phyloP scores from a whole-genome alignment of 2,329 filamentous ascomycete genomes.

The Aspergillus sclerotialis region DNA sequence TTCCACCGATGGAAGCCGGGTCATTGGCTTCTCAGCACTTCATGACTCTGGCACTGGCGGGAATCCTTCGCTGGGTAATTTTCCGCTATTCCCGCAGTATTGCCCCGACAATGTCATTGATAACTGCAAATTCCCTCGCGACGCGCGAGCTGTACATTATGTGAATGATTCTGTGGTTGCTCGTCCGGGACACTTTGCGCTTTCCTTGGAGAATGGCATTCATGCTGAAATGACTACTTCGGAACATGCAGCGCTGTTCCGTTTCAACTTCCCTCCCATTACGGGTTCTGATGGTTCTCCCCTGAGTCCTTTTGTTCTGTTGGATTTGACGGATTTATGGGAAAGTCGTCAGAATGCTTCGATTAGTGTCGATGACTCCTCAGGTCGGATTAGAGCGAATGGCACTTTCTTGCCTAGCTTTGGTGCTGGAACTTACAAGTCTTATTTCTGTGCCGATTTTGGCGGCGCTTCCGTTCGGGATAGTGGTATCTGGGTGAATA shows the following conservation, averaged over 20 bases:
- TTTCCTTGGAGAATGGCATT: constrained; percentile 51
- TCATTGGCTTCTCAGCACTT: constrained; percentile 44
- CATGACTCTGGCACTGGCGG: constrained; percentile 44
- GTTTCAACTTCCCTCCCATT: constrained; percentile 53
- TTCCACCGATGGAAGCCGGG: constrained; percentile 42
- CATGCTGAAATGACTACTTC: constrained; percentile 58
- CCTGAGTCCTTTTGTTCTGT: constrained; percentile 51
- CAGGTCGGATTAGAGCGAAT: constrained; percentile 53
- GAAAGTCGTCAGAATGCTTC: constrained; percentile 53
- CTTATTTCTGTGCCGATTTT: constrained; percentile 62
- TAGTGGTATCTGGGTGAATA: constrained; percentile 56
- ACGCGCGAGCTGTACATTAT: constrained; percentile 42
- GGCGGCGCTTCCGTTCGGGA: constrained; percentile 48
- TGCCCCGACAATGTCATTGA: constrained; percentile 56
- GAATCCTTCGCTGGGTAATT: constrained; percentile 60
- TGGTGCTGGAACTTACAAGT: constrained; percentile 50
- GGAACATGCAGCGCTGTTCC: constrained; percentile 54
- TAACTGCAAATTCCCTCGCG: constrained; percentile 52
- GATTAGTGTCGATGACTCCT: constrained; percentile 45
- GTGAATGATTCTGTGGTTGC: constrained; percentile 47
- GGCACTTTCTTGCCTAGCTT: constrained; percentile 58
- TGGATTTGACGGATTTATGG: constrained; percentile 57
- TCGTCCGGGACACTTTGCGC: constrained; percentile 55
- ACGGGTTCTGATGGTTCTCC: constrained; percentile 10
- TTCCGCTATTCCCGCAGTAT: constrained; percentile 60